A percentile compares a stretch with the other conserved stretches of the same genome.
phyloP scores from a whole-genome alignment of 345 rosid genomes.

The Populus ilicifolia region DNA sequence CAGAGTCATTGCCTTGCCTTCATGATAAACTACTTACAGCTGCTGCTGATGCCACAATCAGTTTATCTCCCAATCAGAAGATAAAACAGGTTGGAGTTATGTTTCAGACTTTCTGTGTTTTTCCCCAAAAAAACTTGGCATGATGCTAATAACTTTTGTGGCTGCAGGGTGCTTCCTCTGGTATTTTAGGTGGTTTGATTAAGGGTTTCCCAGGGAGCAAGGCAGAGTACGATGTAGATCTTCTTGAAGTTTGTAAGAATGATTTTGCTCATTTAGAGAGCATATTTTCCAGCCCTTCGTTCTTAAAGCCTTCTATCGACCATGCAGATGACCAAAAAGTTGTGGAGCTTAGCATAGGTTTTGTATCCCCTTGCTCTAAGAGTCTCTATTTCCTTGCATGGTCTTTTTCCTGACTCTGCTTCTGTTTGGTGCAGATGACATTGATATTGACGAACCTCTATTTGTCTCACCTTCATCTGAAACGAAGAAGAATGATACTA shows the following conservation, averaged over 20 bases:
- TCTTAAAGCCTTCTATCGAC: conserved; percentile 46
- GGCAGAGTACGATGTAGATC: conserved; percentile 36
- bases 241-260: conserved; percentile 32
- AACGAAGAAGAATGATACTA: conserved; percentile 38
- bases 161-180: conserved; percentile 50
- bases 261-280: conserved; percentile 47
- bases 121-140: neutral
- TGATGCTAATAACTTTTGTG: conserved; percentile 18
- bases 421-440: conserved; percentile 56
- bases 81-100: conserved; percentile 40
- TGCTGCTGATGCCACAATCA: conserved; percentile 54
- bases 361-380: conserved; percentile 12
- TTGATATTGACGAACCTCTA: conserved; percentile 58
- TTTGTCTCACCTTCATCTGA: conserved; percentile 33
- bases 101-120: conserved; percentile 7
- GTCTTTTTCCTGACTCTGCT: conserved; percentile 14
- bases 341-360: conserved; percentile 69
- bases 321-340: conserved; percentile 31
- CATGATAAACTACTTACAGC: conserved; percentile 75
- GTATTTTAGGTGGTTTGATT: conserved; percentile 46
- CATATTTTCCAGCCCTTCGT: conserved; percentile 65
- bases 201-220: conserved; percentile 54
- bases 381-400: conserved; percentile 10
- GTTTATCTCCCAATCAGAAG: conserved; percentile 44
- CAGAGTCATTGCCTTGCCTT: conserved; percentile 68